A percentile compares a stretch with the other conserved stretches of the same genome.
These are phyloP conservation scores for Microcyclospora pomicola DNA, from an alignment of 2,329 filamentous ascomycete species.

Conservation along the genomic window DNA sequence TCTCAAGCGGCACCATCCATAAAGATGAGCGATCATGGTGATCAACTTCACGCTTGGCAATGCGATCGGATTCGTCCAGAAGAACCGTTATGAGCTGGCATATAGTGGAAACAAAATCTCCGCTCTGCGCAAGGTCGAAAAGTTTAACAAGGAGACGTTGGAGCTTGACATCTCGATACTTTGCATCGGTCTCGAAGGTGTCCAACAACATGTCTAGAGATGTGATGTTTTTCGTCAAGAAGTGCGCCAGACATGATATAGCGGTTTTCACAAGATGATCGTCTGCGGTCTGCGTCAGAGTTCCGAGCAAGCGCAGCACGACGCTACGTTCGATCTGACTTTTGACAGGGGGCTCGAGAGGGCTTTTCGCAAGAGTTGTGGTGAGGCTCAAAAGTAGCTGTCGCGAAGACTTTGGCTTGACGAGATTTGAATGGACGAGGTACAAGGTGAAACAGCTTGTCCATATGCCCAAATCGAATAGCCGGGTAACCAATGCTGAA, in stretches of 20 bases:
- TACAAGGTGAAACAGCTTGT: slow-evolving; percentile 26
- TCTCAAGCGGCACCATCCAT: slow-evolving; percentile 13
- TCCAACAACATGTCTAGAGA: slow-evolving; percentile 13
- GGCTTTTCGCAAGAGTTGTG: slow-evolving; percentile 19
- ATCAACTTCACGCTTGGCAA: not conserved
- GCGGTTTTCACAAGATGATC: slow-evolving; percentile 1
- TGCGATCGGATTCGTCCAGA: slow-evolving; percentile 17
- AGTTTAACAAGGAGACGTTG: slow-evolving; percentile 7
- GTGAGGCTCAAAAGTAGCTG: slow-evolving; percentile 31
- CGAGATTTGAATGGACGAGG: slow-evolving; percentile 28
- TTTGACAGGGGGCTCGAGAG: not conserved
- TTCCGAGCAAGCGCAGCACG: not conserved
- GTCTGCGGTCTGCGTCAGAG: slow-evolving; percentile 3
- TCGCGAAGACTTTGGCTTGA: slow-evolving; percentile 34
- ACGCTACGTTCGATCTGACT: not conserved
- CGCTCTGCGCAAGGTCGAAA: slow-evolving; percentile 22
- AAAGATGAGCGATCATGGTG: slow-evolving; percentile 1
- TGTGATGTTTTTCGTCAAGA: slow-evolving; percentile 48
- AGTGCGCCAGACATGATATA: slow-evolving; percentile 33
- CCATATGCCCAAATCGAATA: slow-evolving; percentile 27
- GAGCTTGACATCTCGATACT: not conserved
- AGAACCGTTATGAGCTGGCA: slow-evolving; percentile 16
- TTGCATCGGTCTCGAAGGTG: not conserved
- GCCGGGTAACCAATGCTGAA: slow-evolving; percentile 15
- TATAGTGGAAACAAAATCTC: slow-evolving; percentile 21